Evolutionary conservation across 495 filamentous ascomycete genomes (phyloP), one percentile per base, ranked within the genome.

Genomic region (Trichoderma virens): DNA sequence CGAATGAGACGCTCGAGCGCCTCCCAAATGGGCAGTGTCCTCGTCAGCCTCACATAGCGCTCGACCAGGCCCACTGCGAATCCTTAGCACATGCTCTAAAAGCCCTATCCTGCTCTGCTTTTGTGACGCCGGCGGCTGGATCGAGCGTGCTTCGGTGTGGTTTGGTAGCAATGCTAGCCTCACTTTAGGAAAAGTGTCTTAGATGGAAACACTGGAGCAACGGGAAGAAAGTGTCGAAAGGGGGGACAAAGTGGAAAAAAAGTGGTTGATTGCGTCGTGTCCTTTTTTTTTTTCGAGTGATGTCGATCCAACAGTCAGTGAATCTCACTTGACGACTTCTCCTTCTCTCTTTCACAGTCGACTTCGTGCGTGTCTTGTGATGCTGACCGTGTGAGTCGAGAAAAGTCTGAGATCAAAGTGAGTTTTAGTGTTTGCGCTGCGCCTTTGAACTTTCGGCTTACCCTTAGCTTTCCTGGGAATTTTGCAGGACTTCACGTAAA

Each of bases 11-110:
- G 51, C 23, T 23, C 25, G 23, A 56, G 25, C 51, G 51, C 51
- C 51, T 30, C 51, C 51, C 51, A 30, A 56, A 56, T 56, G 51
- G 51, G 51, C 25, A 56, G 51, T 56, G 34, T 35, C 51, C 25
- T 30, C 51, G 23, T 56, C 25, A 56, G 51, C 51, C 51, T 56
- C 51, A 56, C 51, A 28, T 28, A 9, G 51, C 51, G 51, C 27
- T 56, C 9, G 34, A 35, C 34, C 11, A 7, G 34, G 34, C 6
- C 51, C 51, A 56, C 3, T 11, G 9, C 25, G 9, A 28, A 56
- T 3, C 23, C 27, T 27, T 56, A 56, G 51, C 51, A 56, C 51
- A 3, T 30, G 11, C 0, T 31, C 25, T 28, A 28, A 56, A 47
- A 8, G 20, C 23, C 47, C 23, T 13, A 5, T 56, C 8, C 25